Percentiles rank a stretch among this genome's conserved stretches.
phyloP scores from a whole-genome alignment of 805 yeast genomes.

The Ogataea zsoltii region DNA sequence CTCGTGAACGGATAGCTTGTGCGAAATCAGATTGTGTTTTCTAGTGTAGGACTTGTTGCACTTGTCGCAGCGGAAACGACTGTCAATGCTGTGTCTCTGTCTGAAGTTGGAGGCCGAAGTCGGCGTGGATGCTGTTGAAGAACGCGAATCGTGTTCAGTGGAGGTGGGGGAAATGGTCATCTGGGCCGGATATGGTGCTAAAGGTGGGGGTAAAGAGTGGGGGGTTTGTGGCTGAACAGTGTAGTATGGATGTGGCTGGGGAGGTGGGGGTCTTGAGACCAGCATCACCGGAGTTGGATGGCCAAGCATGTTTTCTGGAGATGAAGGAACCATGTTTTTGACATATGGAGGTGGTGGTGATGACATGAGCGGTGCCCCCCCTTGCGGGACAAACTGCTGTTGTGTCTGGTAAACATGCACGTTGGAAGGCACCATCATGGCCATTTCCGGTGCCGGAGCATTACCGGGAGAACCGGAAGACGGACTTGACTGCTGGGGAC shows the following conservation, averaged over 20 bases:
- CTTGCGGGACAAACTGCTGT: slow-evolving; percentile 1
- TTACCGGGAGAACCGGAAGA: slow-evolving; percentile 1
- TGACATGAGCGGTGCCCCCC: slow-evolving; percentile 4
- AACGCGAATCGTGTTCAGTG: background rate
- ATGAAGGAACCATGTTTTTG: background rate
- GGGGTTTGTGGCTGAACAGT: background rate
- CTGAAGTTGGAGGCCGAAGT: background rate
- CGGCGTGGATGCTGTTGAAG: slow-evolving; percentile 4
- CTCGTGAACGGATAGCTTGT: slow-evolving; percentile 29
- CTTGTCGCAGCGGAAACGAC: slow-evolving; percentile 26
- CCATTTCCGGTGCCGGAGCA: background rate
- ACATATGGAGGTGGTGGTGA: slow-evolving; percentile 4
- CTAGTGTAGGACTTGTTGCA: slow-evolving; percentile 30
- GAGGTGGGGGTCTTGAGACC: background rate
- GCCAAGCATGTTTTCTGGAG: slow-evolving; percentile 1
- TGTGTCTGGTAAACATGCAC: background rate
- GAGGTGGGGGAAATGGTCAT: slow-evolving; percentile 1
- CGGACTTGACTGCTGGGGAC: slow-evolving; percentile 8
- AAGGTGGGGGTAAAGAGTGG: background rate
- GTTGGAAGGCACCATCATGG: background rate
- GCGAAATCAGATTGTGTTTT: slow-evolving; percentile 30
- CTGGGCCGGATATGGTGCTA: background rate
- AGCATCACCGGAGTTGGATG: slow-evolving; percentile 1
- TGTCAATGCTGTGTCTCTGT: slow-evolving; percentile 3
- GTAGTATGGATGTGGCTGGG: background rate